A percentile compares a stretch with the other conserved stretches of the same genome.
Evolutionary conservation across 2,329 filamentous ascomycete genomes (phyloP).

Genomic region (Chalara sp.): DNA sequence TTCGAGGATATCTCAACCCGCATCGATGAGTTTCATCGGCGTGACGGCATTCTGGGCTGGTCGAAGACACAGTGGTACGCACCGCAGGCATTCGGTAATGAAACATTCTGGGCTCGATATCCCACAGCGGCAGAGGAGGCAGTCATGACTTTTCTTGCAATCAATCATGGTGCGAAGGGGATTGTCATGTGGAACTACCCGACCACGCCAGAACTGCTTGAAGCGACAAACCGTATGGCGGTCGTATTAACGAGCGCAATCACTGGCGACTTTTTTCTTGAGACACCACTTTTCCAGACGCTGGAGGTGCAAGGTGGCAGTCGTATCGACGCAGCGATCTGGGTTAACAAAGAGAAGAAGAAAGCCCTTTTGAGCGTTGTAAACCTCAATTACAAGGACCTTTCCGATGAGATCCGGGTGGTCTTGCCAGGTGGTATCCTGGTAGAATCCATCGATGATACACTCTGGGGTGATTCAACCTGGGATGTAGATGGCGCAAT

Average conservation of each 20-base stretch:
- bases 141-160: slow-evolving; percentile 37
- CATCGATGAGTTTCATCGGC: slow-evolving; percentile 32
- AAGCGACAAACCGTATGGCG: slow-evolving; percentile 29
- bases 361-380: too few relatives aligned
- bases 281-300: too few relatives aligned
- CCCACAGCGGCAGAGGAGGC: slow-evolving; percentile 38
- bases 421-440: too few relatives aligned
- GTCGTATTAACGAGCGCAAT: slow-evolving; percentile 28
- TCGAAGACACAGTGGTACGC: slow-evolving; percentile 41
- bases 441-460: too few relatives aligned
- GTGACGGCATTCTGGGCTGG: slow-evolving; percentile 30
- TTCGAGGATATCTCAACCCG: slow-evolving; percentile 29
- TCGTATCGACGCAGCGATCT: too few relatives aligned
- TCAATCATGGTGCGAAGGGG: slow-evolving; percentile 43
- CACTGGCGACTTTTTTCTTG: slow-evolving; percentile 27
- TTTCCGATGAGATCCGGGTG: too few relatives aligned
- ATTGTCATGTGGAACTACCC: slow-evolving; percentile 39
- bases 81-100: slow-evolving; percentile 41
- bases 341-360: too few relatives aligned
- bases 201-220: slow-evolving; percentile 17
- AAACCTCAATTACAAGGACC: too few relatives aligned
- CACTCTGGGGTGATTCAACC: too few relatives aligned
- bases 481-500: too few relatives aligned
- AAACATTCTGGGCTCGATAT: slow-evolving; percentile 38
- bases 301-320: too few relatives aligned